Evolutionary conservation across 257 asterid genomes (phyloP).

Genomic region (Solanum peruvianum): DNA sequence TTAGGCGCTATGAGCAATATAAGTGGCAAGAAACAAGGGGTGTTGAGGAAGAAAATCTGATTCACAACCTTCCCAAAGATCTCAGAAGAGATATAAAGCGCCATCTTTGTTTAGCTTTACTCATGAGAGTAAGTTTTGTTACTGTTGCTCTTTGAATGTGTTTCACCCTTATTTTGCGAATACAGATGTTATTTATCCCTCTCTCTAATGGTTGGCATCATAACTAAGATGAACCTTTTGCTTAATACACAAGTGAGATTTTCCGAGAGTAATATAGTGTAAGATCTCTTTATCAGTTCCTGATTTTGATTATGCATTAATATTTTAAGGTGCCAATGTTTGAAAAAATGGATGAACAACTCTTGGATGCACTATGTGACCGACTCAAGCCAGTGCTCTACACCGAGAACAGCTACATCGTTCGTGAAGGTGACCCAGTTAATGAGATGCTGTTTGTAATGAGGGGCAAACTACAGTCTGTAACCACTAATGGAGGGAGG

Average conservation of each 20-base stretch:
- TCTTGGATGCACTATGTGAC: slow-evolving; percentile 79
- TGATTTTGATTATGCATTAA: not conserved
- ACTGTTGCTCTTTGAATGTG: not conserved
- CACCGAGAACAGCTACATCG: slow-evolving; percentile 81
- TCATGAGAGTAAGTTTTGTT: slow-evolving; percentile 55
- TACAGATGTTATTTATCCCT: not conserved
- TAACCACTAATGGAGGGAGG: slow-evolving; percentile 89
- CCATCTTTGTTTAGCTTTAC: slow-evolving; percentile 83
- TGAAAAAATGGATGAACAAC: slow-evolving; percentile 93
- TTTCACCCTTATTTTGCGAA: not conserved
- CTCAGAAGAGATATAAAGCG: slow-evolving; percentile 93
- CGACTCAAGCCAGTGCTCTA: slow-evolving; percentile 77
- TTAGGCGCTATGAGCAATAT: slow-evolving; percentile 82
- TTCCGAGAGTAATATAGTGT: not conserved
- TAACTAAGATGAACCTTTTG: not conserved
- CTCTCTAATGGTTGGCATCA: not conserved
- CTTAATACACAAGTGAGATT: not conserved
- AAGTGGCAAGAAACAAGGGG: slow-evolving; percentile 98
- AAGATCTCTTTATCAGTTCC: not conserved
- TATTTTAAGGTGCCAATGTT: slow-evolving; percentile 80
- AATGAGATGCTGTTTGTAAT: slow-evolving; percentile 82
- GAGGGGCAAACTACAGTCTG: slow-evolving; percentile 73
- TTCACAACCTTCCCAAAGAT: slow-evolving; percentile 84
- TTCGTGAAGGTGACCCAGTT: slow-evolving; percentile 94
- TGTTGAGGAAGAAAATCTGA: slow-evolving; percentile 83